Percentiles rank a stretch among this genome's conserved stretches.
Conservation (phyloP, 2,329 filamentous ascomycete genomes). For the Scedosporium apiospermum region DNA sequence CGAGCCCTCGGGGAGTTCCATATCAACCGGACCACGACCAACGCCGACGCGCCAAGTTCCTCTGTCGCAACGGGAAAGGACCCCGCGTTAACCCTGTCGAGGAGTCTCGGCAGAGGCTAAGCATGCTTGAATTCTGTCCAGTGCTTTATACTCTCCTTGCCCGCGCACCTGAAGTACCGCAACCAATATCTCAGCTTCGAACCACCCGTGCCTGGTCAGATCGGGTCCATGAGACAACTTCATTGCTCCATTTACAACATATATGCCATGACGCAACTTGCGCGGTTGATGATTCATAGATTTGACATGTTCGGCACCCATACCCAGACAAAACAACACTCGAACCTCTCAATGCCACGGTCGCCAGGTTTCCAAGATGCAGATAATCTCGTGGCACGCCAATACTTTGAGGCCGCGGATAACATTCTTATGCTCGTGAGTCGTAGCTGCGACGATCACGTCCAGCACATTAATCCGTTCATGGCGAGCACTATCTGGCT, state of each 20-base stretch:
- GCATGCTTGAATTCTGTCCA: slow-evolving; percentile 20
- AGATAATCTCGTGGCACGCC: slow-evolving; percentile 7
- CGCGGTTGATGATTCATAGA: slow-evolving; percentile 22
- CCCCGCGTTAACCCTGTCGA: no score
- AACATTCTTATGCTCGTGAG: slow-evolving; percentile 18
- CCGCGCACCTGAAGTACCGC: slow-evolving; percentile 17
- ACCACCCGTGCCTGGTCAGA: slow-evolving; percentile 4
- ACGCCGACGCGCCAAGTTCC: not conserved
- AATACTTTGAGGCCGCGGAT: slow-evolving; percentile 21
- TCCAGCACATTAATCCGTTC: slow-evolving; percentile 22
- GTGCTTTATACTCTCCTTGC: slow-evolving; percentile 20
- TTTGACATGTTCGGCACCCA: slow-evolving; percentile 18
- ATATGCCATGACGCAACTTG: slow-evolving; percentile 23
- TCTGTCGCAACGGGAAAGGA: not conserved
- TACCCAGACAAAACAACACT: not conserved
- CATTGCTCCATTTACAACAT: slow-evolving; percentile 22
- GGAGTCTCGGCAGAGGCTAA: slow-evolving; percentile 13
- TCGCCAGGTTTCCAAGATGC: not conserved
- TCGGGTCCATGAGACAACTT: slow-evolving; percentile 13
- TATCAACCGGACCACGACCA: slow-evolving; percentile 7
- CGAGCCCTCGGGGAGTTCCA: slow-evolving; percentile 16
- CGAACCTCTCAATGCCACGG: not conserved
- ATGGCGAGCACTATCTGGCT: slow-evolving; percentile 23
- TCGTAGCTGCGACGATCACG: slow-evolving; percentile 17
- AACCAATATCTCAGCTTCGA: slow-evolving; percentile 20